Evolutionary conservation across 2,329 filamentous ascomycete genomes (phyloP).

Genomic region (Ophiocordyceps australis): DNA sequence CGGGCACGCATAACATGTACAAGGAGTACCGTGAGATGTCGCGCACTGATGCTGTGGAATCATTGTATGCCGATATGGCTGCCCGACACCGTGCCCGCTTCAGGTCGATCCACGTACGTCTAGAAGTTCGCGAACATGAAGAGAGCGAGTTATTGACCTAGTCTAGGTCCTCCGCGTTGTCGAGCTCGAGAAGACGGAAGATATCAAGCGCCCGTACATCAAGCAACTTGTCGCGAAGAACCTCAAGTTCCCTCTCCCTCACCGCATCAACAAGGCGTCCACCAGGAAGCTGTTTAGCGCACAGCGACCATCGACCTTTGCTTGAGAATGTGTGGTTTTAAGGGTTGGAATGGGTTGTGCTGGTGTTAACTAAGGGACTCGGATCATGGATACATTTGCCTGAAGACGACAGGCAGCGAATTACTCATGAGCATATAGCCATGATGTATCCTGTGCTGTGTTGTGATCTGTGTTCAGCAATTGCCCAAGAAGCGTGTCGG

Average conservation of each 20-base stretch:
- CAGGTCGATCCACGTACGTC: conserved; percentile 91
- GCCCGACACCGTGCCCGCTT: conserved; percentile 94
- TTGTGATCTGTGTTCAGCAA: too few relatives aligned
- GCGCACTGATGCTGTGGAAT: conserved; percentile 84
- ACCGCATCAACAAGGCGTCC: conserved; percentile 72
- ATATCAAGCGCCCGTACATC: conserved; percentile 97
- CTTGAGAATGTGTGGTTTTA: conserved; percentile 47
- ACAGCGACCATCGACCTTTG: conserved; percentile 92
- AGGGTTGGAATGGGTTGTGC: conserved; percentile 32
- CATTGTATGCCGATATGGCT: conserved; percentile 99
- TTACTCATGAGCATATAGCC: conserved; percentile 14
- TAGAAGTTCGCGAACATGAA: too few relatives aligned
- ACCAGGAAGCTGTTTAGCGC: conserved; percentile 86
- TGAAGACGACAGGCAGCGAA: conserved; percentile 28
- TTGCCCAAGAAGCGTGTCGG: too few relatives aligned
- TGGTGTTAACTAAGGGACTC: conserved; percentile 44
- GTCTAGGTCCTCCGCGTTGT: conserved; percentile 89
- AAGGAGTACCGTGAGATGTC: conserved; percentile 99
- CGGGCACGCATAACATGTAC: conserved; percentile 99
- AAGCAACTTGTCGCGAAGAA: conserved; percentile 92
- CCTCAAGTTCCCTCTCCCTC: conserved; percentile 96
- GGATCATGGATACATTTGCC: conserved; percentile 43
- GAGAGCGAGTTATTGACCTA: too few relatives aligned
- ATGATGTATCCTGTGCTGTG: too few relatives aligned
- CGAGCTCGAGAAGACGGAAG: conserved; percentile 86